Evolutionary conservation across 257 asterid genomes (phyloP).

Genomic region (Jacaranda copaia): DNA sequence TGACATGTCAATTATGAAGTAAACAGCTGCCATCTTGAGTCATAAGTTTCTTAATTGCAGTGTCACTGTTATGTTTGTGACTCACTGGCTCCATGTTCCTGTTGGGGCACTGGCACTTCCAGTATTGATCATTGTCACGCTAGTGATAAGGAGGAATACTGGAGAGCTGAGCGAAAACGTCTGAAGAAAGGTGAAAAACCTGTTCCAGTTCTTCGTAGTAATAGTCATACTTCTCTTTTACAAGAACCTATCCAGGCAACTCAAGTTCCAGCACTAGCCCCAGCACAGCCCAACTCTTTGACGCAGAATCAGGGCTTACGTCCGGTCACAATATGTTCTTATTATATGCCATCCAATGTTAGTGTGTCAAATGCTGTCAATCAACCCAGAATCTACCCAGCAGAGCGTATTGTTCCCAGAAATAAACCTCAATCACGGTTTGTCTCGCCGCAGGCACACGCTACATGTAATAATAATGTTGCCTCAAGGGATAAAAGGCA

Average conservation of each 20-base stretch:
- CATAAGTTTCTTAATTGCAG: conserved; percentile 54
- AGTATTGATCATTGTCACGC: conserved; percentile 85
- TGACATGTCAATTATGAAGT: conserved; percentile 1
- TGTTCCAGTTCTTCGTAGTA: conserved; percentile 35
- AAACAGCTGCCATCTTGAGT: conserved; percentile 34
- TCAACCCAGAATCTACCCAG: conserved; percentile 39
- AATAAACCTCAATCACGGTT: conserved; percentile 38
- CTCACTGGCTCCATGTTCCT: conserved; percentile 82
- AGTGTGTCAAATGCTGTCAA: conserved; percentile 30
- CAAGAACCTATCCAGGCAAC: conserved; percentile 29
- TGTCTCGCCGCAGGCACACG: conserved; percentile 38
- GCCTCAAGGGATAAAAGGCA: conserved; percentile 40
- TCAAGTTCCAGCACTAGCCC: conserved; percentile 37
- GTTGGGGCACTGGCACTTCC: conserved; percentile 67
- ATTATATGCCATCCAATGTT: conserved; percentile 43
- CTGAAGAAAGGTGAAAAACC: conserved; percentile 48
- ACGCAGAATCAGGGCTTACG: conserved; percentile 36
- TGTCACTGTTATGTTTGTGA: conserved; percentile 97
- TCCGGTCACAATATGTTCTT: conserved; percentile 43
- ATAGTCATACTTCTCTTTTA: conserved; percentile 25
- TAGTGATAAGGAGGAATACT: conserved; percentile 70
- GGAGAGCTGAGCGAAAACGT: conserved; percentile 70
- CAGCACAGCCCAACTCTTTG: conserved; percentile 30
- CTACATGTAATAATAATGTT: conserved; percentile 29
- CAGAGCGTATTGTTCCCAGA: conserved; percentile 42